Base-by-base conservation (phyloP, 2,329 filamentous ascomycete species). In the Epicoccum sorghinum region DNA sequence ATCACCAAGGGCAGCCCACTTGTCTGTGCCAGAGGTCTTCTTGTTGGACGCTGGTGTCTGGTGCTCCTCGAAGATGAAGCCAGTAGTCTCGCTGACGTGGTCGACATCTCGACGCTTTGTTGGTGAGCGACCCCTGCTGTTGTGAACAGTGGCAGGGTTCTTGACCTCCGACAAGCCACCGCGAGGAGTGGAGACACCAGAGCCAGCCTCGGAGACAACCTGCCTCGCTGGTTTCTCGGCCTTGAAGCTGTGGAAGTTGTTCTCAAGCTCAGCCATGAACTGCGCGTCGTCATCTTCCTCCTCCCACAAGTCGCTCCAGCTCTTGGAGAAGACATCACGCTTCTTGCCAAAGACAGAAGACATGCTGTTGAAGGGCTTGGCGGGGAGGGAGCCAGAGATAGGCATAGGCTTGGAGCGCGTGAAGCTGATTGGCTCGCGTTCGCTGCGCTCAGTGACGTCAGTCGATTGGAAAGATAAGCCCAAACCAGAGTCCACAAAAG, bases 261-360 rank as follows among this genome's bases (percentile, higher is more conserved):
- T 82, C 69, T 88, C 85, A 32, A 82, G 80, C 64, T 90, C 85
- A 59, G 89, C 70, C 14, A 72, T 59, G 48, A 67, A 69, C 45
- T 69, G 86, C 47, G 62, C 62, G 60, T 89, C 87, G 68, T 95
- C 92, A 48, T 98, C 93, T 72, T 98, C 93, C 74, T 98, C 93
- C 55, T 98, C 93, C 89, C 92, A 97, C 75, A 98, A 86, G 74
- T 99, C 95, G 69, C 93, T 96, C 95, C 95, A 99, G 81, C 95
- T 98, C 88, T 98, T 98, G 52, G 95, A 96, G 42, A 96, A 90
- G 42, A 84, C 80, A 40, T 93, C 89, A 59, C 86, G 84, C 72
- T 89, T 86, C 69, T 87, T 87, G 46, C 90, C 90, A 71, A 96
- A 93, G 45, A 93, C 85, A 70, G 89, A 85, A 4, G 90, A 87